phyloP scores from a whole-genome alignment of 2,329 filamentous ascomycete species.

The Cladosporium sp. region DNA sequence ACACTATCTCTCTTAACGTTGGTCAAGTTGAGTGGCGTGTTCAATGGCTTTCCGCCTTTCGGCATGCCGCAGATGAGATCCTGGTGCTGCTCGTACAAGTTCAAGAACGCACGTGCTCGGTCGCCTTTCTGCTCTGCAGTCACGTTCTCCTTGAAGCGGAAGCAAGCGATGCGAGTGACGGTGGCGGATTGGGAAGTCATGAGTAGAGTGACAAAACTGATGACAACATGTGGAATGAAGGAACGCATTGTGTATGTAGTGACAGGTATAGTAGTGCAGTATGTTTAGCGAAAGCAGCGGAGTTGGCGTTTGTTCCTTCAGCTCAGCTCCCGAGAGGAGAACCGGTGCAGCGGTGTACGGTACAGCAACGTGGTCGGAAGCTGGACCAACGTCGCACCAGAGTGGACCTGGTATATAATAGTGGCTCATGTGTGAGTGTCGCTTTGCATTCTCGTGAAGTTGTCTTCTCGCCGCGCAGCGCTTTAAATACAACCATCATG shows the following conservation, averaged over 20 bases:
- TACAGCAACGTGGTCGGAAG: not conserved
- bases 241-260: not conserved
- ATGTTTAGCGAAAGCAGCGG: not conserved
- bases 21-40: constrained; percentile 16
- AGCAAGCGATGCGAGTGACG: constrained; percentile 13
- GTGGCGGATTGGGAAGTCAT: not conserved
- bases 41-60: constrained; percentile 15
- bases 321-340: constrained; percentile 8
- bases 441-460: not conserved
- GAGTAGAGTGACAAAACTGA: not conserved
- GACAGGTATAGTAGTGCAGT: not conserved
- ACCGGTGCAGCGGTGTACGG: constrained; percentile 12
- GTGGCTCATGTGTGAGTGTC: not conserved
- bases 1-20: constrained; percentile 13
- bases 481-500: too few relatives aligned
- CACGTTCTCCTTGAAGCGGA: constrained; percentile 13
- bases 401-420: not conserved
- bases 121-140: constrained; percentile 13
- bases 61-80: constrained; percentile 13
- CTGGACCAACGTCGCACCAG: not conserved
- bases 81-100: constrained; percentile 11
- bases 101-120: constrained; percentile 9
- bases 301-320: not conserved
- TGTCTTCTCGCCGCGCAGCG: too few relatives aligned
- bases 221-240: not conserved